Conservation (phyloP, 345 rosid species). For the Eutrema yunnanense region DNA sequence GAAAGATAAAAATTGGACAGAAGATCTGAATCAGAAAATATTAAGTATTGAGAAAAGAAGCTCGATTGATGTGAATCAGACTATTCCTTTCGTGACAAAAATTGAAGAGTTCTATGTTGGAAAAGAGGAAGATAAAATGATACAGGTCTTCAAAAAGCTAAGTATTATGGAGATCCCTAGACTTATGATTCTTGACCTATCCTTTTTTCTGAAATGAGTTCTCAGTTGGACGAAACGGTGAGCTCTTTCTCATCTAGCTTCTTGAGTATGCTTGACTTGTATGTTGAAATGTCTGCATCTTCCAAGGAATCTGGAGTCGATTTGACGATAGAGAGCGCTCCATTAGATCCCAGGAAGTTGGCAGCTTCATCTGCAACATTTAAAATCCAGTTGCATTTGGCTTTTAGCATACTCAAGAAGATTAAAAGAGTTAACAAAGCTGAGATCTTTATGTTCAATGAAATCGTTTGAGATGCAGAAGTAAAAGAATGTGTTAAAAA, state of each 20-base stretch:
- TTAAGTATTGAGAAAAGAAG: not conserved
- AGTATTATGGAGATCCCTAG: not conserved
- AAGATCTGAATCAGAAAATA: not conserved
- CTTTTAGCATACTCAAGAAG: not conserved
- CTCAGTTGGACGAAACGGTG: constrained; percentile 20
- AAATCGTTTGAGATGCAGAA: not conserved
- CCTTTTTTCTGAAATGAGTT: not conserved
- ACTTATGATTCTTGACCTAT: not conserved
- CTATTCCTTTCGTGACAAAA: not conserved
- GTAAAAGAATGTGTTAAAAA: not conserved
- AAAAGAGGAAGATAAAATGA: not conserved
- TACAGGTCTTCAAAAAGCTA: not conserved
- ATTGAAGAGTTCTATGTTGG: not conserved
- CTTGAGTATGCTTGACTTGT: constrained; percentile 54
- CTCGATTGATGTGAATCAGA: not conserved
- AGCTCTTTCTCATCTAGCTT: constrained; percentile 52
- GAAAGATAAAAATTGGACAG: not conserved
- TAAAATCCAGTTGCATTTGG: not conserved
- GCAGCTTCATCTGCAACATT: constrained; percentile 65
- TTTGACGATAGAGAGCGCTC: constrained; percentile 50
- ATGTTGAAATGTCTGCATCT: constrained; percentile 49
- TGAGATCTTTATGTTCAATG: not conserved
- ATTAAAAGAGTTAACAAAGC: not conserved
- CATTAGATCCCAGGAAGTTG: constrained; percentile 47
- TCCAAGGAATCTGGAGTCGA: constrained; percentile 50